Conservation (phyloP, 148 eudicot genomes). For the Camellia sinensis region DNA sequence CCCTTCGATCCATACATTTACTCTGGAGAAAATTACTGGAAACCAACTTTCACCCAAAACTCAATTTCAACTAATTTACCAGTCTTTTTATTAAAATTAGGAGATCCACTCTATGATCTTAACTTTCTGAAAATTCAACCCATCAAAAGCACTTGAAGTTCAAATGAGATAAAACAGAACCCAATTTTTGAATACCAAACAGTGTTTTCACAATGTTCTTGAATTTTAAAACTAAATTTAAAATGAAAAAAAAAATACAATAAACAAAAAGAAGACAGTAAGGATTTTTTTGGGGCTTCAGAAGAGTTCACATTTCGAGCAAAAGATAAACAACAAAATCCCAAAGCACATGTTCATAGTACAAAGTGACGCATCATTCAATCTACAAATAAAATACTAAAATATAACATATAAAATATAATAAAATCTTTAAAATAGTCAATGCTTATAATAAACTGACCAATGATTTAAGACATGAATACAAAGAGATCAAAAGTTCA, state of each 20-base stretch:
- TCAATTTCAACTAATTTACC: slow-evolving; percentile 10
- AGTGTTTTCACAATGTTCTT: slow-evolving; percentile 1
- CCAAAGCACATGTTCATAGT: neutral
- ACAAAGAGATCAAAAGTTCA: neutral
- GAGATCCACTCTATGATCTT: neutral
- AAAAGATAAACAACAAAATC: neutral
- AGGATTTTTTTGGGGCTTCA: slow-evolving; percentile 1
- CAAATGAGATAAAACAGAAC: neutral
- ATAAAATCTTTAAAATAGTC: neutral
- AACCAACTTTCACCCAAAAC: slow-evolving; percentile 13
- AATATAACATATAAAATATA: neutral
- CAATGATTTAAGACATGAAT: neutral
- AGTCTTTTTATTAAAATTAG: neutral
- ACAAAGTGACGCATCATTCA: slow-evolving; percentile 1
- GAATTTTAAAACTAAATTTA: neutral
- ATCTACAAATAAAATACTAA: slow-evolving; percentile 1
- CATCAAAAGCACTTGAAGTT: no score
- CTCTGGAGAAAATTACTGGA: neutral
- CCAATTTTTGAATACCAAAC: neutral
- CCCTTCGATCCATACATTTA: slow-evolving; percentile 91
- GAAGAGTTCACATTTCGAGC: neutral
- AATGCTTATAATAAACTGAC: neutral
- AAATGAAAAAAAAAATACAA: no score
- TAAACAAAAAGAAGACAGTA: neutral
- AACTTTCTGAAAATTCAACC: neutral